These are phyloP conservation scores for Cicer yamashitae DNA, from an alignment of 306 rosid species.

Conservation along the genomic window DNA sequence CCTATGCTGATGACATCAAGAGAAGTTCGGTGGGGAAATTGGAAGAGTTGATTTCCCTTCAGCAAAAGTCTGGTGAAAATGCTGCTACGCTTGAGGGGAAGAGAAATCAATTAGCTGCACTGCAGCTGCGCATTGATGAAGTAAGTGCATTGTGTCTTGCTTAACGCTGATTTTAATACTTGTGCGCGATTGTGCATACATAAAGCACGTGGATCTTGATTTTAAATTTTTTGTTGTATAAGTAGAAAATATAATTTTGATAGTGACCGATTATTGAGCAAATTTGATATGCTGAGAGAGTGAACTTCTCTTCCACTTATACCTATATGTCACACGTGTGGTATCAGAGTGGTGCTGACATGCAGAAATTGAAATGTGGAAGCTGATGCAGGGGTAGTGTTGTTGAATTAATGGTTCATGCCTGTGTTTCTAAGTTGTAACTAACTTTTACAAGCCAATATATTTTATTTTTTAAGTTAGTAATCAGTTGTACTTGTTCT, in stretches of 20 bases:
- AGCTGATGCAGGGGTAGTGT: constrained; percentile 12
- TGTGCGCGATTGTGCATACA: background rate
- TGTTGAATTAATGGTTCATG: constrained; percentile 19
- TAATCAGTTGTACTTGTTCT: background rate
- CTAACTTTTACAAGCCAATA: constrained; percentile 1
- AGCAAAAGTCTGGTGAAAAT: constrained; percentile 62
- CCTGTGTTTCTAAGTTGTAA: constrained; percentile 20
- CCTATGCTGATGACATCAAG: constrained; percentile 64
- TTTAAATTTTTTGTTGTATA: constrained; percentile 9
- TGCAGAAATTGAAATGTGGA: constrained; percentile 2
- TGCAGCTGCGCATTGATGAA: constrained; percentile 60
- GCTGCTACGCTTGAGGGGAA: constrained; percentile 67
- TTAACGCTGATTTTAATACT: constrained; percentile 7
- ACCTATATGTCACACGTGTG: too few relatives aligned
- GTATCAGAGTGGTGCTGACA: too few relatives aligned
- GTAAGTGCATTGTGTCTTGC: constrained; percentile 56
- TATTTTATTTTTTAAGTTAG: background rate
- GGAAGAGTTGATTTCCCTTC: constrained; percentile 70
- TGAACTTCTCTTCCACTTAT: background rate
- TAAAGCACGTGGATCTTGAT: background rate
- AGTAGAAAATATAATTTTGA: background rate
- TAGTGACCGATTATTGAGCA: background rate
- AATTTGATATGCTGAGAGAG: background rate
- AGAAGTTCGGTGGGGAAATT: constrained; percentile 64
- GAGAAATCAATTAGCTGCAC: constrained; percentile 52